Conservation (phyloP, 164 flowering plant genomes). For the Magnolia kwangsiensis region DNA sequence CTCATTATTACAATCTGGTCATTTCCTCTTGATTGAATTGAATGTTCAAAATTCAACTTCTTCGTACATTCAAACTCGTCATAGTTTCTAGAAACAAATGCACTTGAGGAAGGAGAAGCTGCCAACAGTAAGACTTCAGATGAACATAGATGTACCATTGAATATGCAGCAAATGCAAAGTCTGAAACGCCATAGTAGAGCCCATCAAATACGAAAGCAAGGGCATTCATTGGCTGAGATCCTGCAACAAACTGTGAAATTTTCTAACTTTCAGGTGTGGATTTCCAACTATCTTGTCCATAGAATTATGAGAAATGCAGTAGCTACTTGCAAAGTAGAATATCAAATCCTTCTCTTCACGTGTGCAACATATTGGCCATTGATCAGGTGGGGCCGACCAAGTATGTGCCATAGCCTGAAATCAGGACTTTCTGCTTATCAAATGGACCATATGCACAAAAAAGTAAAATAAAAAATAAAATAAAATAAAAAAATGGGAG, state of each 20-base stretch:
- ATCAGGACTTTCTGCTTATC: background rate
- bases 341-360: background rate
- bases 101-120: background rate
- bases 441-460: background rate
- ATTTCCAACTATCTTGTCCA: background rate
- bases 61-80: no score
- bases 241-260: constrained; percentile 86
- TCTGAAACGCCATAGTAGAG: constrained; percentile 97
- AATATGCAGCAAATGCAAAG: constrained; percentile 87
- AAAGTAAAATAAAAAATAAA: no score
- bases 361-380: background rate
- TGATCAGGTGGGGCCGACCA: background rate
- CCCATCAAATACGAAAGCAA: constrained; percentile 96
- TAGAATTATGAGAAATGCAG: background rate
- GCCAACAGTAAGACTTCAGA: background rate
- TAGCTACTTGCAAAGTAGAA: background rate
- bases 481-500: background rate
- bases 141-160: constrained; percentile 54
- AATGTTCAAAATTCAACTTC: no score
- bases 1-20: background rate
- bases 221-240: constrained; percentile 90
- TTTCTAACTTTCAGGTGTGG: constrained; percentile 4
- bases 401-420: background rate
- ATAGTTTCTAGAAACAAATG: no score
- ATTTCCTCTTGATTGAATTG: no score